Evolutionary conservation across 2,329 filamentous ascomycete species (phyloP), one percentile per base, ranked within the genome.

Genomic region (Ceratocystis colombiana): DNA sequence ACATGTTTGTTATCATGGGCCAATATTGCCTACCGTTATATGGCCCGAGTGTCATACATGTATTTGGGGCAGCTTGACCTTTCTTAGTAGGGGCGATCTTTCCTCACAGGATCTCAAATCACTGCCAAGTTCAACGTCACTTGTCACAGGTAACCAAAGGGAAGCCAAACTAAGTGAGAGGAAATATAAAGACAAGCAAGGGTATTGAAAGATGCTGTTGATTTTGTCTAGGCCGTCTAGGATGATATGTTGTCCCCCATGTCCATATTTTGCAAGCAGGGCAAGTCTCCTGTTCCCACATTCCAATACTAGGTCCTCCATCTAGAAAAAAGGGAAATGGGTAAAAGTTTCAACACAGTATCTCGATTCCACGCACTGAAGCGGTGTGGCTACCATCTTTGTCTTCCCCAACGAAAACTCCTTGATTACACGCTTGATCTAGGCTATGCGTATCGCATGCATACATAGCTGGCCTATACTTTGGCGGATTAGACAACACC

Each of bases 341-440:
- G 61, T 30, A 48, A 63, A 63, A 63, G 61, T 63, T 63, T 63
- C 44, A 63, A 30, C 61, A 63, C 61, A 63, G 61, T 63, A 63
- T 48, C 61, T 63, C 6, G 46, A 46, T 63, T 33, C 25, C 61
- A 63, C 61, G 44, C 61, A 63, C 61, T 63, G 20, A 63, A 63
- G 61, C 61, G 61, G 61, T 63, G 61, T 48, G 33, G 46, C 17
- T 41, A 63, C 15, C 45, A 12, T 22, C 20, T 20, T 20, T 25
- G n/a, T 20, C 12, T 25, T 55, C 17, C 53, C 53, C 53, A 59
- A 59, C 53, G 25, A 59, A 59, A 28, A n/a, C 33, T 59, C 53
- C 53, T n/a, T 59, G 12, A 59, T 59, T 59, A 59, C 53, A 59
- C 33, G 28, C 53, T 59, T 59, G 25, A 59, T 30, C 5, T 59